These are phyloP conservation scores for Fusarium continuum DNA, from an alignment of 2,329 filamentous ascomycete genomes.

Conservation along the genomic window DNA sequence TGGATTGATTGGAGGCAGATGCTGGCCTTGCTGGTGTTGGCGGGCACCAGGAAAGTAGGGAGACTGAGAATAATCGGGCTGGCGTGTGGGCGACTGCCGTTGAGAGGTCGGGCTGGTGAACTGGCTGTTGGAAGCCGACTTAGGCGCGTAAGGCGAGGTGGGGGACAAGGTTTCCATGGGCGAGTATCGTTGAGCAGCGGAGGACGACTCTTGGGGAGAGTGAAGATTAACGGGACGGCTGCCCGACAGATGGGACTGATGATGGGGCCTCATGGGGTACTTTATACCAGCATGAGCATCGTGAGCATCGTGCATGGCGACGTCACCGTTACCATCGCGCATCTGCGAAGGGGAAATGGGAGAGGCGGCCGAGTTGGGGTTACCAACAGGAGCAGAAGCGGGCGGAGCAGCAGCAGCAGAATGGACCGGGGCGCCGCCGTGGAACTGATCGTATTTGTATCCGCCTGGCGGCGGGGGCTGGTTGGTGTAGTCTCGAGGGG, in stretches of 20 bases:
- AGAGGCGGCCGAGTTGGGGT: slow-evolving; percentile 67
- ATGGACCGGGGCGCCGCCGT: slow-evolving; percentile 52
- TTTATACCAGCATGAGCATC: slow-evolving; percentile 88
- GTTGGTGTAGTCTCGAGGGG: slow-evolving; percentile 58
- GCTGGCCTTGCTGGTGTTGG: slow-evolving; percentile 61
- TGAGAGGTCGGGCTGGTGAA: slow-evolving; percentile 61
- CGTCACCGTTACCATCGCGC: slow-evolving; percentile 78
- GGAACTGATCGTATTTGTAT: slow-evolving; percentile 76
- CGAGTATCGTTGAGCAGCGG: slow-evolving; percentile 90
- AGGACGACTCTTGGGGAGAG: slow-evolving; percentile 74
- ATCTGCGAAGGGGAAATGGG: slow-evolving; percentile 65
- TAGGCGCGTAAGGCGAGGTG: slow-evolving; percentile 76
- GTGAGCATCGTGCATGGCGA: slow-evolving; percentile 84
- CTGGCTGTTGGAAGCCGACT: slow-evolving; percentile 69
- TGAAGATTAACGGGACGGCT: slow-evolving; percentile 70
- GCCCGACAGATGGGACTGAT: slow-evolving; percentile 74
- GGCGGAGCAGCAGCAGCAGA: slow-evolving; percentile 38
- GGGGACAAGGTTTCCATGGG: slow-evolving; percentile 92
- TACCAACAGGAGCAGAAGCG: slow-evolving; percentile 52
- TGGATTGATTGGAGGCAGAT: slow-evolving; percentile 77
- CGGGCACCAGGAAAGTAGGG: slow-evolving; percentile 62
- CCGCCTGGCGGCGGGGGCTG: slow-evolving; percentile 57
- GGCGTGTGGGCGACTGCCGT: slow-evolving; percentile 82
- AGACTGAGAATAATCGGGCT: slow-evolving; percentile 67
- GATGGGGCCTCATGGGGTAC: slow-evolving; percentile 81